These are phyloP conservation scores for Millerozyma miso DNA, from an alignment of 805 yeast genomes.

Conservation along the genomic window DNA sequence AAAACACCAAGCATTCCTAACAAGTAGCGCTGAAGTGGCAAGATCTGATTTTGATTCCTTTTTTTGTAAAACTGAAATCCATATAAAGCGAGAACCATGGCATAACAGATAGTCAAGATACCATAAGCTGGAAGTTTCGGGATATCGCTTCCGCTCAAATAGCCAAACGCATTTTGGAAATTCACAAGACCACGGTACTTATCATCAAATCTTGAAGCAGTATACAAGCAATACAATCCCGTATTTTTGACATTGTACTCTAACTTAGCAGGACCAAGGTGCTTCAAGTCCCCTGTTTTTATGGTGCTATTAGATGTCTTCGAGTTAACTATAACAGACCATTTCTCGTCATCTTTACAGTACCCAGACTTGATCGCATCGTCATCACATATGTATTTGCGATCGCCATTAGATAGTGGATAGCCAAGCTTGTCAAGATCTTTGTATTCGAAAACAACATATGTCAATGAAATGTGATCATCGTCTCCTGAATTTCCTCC, in stretches of 20 bases:
- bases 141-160: slow-evolving; percentile 82
- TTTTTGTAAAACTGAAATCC: slow-evolving; percentile 82
- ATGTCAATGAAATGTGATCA: slow-evolving; percentile 48
- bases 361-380: slow-evolving; percentile 47
- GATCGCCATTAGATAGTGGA: slow-evolving; percentile 34
- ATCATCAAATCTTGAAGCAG: slow-evolving; percentile 42
- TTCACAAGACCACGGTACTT: slow-evolving; percentile 65
- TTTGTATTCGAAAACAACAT: slow-evolving; percentile 78
- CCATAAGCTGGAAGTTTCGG: slow-evolving; percentile 91
- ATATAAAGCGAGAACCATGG: slow-evolving; percentile 75
- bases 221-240: slow-evolving; percentile 90
- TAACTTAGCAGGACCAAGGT: slow-evolving; percentile 56
- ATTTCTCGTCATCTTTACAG: slow-evolving; percentile 53
- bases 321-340: slow-evolving; percentile 57
- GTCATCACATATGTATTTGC: slow-evolving; percentile 68
- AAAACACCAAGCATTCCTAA: slow-evolving; percentile 81
- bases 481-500: slow-evolving; percentile 22
- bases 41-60: slow-evolving; percentile 66
- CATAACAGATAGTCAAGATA: slow-evolving; percentile 75
- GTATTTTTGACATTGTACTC: slow-evolving; percentile 66
- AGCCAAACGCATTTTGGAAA: slow-evolving; percentile 90
- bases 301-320: slow-evolving; percentile 51
- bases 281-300: slow-evolving; percentile 49
- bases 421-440: slow-evolving; percentile 71
- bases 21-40: slow-evolving; percentile 87